A percentile compares a stretch with the other conserved stretches of the same genome.
Conservation (phyloP, 441 rosid species). For the Gossypium armourianum region DNA sequence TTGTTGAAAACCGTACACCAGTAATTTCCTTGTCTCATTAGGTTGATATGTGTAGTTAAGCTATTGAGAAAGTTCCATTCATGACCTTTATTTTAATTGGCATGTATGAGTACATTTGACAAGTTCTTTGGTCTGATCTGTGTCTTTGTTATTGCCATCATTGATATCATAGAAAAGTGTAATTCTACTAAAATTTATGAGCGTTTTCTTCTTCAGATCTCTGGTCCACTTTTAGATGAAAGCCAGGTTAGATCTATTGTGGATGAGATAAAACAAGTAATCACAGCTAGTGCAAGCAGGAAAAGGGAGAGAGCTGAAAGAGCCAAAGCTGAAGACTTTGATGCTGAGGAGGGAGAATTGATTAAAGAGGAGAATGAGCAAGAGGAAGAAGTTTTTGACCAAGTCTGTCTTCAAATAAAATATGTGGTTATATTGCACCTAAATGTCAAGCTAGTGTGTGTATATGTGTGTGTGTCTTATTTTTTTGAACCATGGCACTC, state of each 20-base stretch:
- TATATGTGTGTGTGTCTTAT: not conserved
- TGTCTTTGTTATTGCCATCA: not conserved
- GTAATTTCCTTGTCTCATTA: not conserved
- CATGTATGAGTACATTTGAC: not conserved
- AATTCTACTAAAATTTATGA: slow-evolving; percentile 15
- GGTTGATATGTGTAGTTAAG: not conserved
- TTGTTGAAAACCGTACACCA: not conserved
- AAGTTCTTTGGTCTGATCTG: not conserved
- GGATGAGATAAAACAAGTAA: slow-evolving; percentile 82
- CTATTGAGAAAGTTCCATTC: not conserved
- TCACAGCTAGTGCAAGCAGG: slow-evolving; percentile 91
- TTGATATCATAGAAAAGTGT: not conserved
- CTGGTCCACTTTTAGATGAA: slow-evolving; percentile 68
- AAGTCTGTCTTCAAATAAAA: slow-evolving; percentile 41
- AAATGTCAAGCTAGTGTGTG: not conserved
- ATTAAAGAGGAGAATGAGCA: slow-evolving; percentile 96
- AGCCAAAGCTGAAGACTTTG: slow-evolving; percentile 91
- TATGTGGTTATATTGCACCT: slow-evolving; percentile 10
- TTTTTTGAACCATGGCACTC: not conserved
- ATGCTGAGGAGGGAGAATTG: slow-evolving; percentile 92
- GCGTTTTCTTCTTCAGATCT: slow-evolving; percentile 47
- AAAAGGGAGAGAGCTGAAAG: slow-evolving; percentile 88
- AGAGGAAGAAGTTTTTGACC: slow-evolving; percentile 98
- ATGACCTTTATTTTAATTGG: not conserved
- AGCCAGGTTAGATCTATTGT: slow-evolving; percentile 80